Evolutionary conservation across 352 stramenopile genomes (phyloP).

Genomic region (Globisporangium alternatum): DNA sequence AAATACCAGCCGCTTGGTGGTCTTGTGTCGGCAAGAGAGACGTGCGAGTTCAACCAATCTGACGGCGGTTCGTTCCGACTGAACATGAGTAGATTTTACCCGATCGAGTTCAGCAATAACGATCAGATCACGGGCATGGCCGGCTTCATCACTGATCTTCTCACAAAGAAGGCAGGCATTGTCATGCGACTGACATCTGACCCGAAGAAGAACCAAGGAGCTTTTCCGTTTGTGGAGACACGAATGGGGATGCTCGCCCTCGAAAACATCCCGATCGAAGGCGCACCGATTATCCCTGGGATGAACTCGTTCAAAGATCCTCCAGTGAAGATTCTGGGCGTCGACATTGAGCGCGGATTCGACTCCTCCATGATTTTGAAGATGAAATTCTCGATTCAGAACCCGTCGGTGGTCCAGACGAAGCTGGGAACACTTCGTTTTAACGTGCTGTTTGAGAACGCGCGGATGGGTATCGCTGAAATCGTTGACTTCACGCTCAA

Average conservation of each 20-base stretch:
- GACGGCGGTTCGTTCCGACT: slow-evolving; percentile 55
- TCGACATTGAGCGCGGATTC: slow-evolving; percentile 65
- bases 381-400: slow-evolving; percentile 70
- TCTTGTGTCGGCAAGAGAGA: slow-evolving; percentile 50
- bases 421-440: slow-evolving; percentile 51
- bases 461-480: slow-evolving; percentile 51
- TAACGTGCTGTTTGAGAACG: slow-evolving; percentile 44
- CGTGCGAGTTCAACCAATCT: slow-evolving; percentile 62
- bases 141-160: slow-evolving; percentile 48
- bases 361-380: slow-evolving; percentile 45
- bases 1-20: slow-evolving; percentile 32
- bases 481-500: slow-evolving; percentile 65
- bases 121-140: slow-evolving; percentile 48
- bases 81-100: slow-evolving; percentile 73
- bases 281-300: slow-evolving; percentile 43
- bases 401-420: slow-evolving; percentile 68
- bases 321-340: slow-evolving; percentile 51
- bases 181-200: slow-evolving; percentile 53
- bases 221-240: slow-evolving; percentile 66
- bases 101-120: slow-evolving; percentile 42
- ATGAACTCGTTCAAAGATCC: slow-evolving; percentile 73
- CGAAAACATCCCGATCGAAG: slow-evolving; percentile 54
- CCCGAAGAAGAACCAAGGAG: slow-evolving; percentile 34
- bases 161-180: slow-evolving; percentile 59
- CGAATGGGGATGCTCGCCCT: slow-evolving; percentile 73